Evolutionary conservation across 352 stramenopile species (phyloP), one percentile per base, ranked within the genome.

Genomic region (Phytophthora meadii): DNA sequence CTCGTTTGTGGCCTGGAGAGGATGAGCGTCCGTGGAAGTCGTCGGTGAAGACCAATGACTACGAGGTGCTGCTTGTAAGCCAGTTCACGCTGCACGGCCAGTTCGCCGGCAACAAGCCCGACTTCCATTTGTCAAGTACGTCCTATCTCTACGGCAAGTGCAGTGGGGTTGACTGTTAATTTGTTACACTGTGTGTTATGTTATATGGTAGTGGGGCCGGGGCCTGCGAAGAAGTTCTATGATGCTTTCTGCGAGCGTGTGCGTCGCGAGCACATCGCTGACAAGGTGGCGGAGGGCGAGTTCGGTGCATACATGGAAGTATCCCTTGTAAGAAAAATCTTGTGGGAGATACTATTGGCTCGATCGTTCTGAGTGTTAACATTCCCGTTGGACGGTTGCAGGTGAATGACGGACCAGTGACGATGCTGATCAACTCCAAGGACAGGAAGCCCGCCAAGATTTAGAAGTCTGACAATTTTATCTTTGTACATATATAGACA

Each of bases 271-370:
- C 74, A 96, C 61, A 54, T 61, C 49, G 32, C 72, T 4, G 82
- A 91, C 25, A 93, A 93, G 51, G 84, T 96, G 48, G 76, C 78
- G 6, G 84, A 94, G 51, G 88, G 88, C 30, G 73, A 90, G 32
- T 96, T 96, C 55, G 85, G 82, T 19, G 88, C 86, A 14, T 91
- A 90, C 65, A 96, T 94, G 88, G 88, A 96, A 70, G 88, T 94
- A 19, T 82, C 81, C n/a, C 61, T 95, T 48, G 88, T 93, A 68
- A 57, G 81, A 55, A 34, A 36, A 4, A 19, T 25, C 22, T 22
- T 40, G 24, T 37, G 12, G 12, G 34, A 11, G 24, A 42, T 32
- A 14, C 8, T 36, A 36, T 36, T 4, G 14, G 12, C 1, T 36
- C 28, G 28, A 34, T 34, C 34, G 39, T 40, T 66, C 6, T 52